These are phyloP conservation scores for Forsythia viridissima DNA, from an alignment of 257 asterid genomes.

Conservation along the genomic window DNA sequence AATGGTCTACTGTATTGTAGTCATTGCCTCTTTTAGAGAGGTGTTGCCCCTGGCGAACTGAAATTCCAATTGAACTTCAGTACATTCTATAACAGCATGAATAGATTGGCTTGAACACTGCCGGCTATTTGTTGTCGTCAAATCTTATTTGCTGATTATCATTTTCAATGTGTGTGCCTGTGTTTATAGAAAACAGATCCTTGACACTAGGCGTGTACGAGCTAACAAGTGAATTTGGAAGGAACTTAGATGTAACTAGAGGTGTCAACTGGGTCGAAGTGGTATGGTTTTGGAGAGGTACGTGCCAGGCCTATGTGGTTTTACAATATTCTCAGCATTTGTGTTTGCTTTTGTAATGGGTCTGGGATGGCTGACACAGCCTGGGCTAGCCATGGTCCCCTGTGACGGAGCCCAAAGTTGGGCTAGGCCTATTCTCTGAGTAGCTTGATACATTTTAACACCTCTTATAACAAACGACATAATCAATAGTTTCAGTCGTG, in stretches of 20 bases:
- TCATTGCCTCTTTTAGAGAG: conserved; percentile 24
- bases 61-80: conserved; percentile 17
- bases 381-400: neutral
- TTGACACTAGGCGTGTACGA: no score
- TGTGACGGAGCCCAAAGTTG: neutral
- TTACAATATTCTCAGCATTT: no score
- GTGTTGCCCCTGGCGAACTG: conserved; percentile 22
- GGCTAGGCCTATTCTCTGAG: neutral
- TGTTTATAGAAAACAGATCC: no score
- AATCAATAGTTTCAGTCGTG: no score
- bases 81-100: neutral
- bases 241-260: no score
- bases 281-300: no score
- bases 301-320: no score
- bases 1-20: conserved; percentile 7
- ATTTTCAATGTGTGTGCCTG: neutral
- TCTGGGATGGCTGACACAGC: no score
- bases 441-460: neutral
- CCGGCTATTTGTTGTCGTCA: neutral
- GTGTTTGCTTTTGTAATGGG: no score
- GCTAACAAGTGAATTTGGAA: no score
- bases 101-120: no score
- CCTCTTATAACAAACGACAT: neutral
- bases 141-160: neutral
- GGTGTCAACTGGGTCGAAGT: no score